phyloP scores from a whole-genome alignment of 805 yeast genomes.

The Candida silvatica region DNA sequence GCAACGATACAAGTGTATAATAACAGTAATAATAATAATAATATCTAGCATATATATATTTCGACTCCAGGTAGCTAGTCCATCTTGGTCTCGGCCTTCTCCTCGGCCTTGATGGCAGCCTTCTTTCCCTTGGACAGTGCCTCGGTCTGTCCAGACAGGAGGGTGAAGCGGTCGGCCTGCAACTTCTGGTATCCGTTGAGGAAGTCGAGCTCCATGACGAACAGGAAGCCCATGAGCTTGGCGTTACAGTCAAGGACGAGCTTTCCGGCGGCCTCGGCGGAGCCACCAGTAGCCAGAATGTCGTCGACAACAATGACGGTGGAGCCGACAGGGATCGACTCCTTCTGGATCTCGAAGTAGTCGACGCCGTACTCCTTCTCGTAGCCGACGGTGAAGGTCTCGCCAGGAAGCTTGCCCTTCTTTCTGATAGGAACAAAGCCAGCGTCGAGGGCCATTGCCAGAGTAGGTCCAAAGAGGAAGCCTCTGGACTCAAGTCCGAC shows the following conservation, averaged over 20 bases:
- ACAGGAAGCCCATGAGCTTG: conserved; percentile 69
- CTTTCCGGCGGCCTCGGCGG: conserved; percentile 91
- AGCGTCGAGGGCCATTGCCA: conserved; percentile 81
- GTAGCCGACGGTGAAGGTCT: conserved; percentile 60
- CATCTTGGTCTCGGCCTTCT: too few species aligned
- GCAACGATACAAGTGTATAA: neutral
- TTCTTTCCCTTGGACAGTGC: conserved; percentile 19
- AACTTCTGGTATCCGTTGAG: conserved; percentile 88
- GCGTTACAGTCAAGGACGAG: conserved; percentile 62
- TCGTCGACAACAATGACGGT: conserved; percentile 89
- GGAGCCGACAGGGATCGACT: conserved; percentile 70
- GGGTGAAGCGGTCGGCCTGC: conserved; percentile 80
- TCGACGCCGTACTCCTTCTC: conserved; percentile 92
- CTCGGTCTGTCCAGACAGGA: conserved; percentile 75
- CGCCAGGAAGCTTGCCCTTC: conserved; percentile 92
- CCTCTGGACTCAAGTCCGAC: conserved; percentile 97
- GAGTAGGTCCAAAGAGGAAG: conserved; percentile 90
- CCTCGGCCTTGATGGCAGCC: neutral
- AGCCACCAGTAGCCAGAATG: conserved; percentile 96
- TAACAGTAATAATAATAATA: neutral
- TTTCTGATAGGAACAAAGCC: conserved; percentile 96
- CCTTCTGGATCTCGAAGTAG: conserved; percentile 80
- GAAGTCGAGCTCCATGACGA: conserved; percentile 92
- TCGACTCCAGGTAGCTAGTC: too few species aligned
- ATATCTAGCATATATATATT: conserved; percentile 2